phyloP scores from a whole-genome alignment of 2,329 filamentous ascomycete genomes.

The Plenodomus biglobosus region DNA sequence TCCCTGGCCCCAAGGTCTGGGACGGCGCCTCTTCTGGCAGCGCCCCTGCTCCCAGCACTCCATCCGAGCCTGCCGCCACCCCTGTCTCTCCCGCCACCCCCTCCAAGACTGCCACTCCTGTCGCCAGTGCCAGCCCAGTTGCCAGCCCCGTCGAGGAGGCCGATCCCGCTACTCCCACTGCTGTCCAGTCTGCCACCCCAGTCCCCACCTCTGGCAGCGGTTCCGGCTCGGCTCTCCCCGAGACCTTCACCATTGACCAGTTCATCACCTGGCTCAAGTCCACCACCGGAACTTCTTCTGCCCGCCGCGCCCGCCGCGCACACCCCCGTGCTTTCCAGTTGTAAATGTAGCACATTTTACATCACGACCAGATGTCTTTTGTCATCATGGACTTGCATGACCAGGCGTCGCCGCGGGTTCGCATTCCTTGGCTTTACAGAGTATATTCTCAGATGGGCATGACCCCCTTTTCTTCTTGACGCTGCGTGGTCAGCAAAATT shows the following conservation, averaged over 20 bases:
- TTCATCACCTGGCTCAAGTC: constrained; percentile 36
- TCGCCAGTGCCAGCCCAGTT: constrained; percentile 9
- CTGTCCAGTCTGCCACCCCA: constrained; percentile 3
- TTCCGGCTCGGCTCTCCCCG: constrained; percentile 25
- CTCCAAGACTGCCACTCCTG: constrained; percentile 7
- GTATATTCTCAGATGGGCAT: constrained; percentile 13
- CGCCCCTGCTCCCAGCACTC: constrained; percentile 13
- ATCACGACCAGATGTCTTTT: constrained; percentile 1
- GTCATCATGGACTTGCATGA: constrained; percentile 6
- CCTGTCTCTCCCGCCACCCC: constrained; percentile 8
- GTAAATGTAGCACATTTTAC: constrained; percentile 31
- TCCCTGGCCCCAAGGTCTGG: constrained; percentile 46
- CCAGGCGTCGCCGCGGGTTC: constrained; percentile 9
- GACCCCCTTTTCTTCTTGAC: constrained; percentile 5
- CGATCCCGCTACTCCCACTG: constrained; percentile 8
- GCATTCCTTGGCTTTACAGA: constrained; percentile 10
- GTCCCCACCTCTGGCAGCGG: constrained; percentile 13
- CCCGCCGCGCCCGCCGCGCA: constrained; percentile 25
- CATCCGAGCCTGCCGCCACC: constrained; percentile 11
- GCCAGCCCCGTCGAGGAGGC: constrained; percentile 3
- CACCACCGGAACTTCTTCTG: constrained; percentile 21
- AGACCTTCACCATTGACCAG: constrained; percentile 33
- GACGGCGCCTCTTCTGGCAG: constrained; percentile 22
- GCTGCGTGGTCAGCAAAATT: constrained; percentile 13
- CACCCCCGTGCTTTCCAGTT: constrained; percentile 44